Conservation (phyloP, 495 filamentous ascomycete genomes). For the Pseudoneurospora amorphoporcata region DNA sequence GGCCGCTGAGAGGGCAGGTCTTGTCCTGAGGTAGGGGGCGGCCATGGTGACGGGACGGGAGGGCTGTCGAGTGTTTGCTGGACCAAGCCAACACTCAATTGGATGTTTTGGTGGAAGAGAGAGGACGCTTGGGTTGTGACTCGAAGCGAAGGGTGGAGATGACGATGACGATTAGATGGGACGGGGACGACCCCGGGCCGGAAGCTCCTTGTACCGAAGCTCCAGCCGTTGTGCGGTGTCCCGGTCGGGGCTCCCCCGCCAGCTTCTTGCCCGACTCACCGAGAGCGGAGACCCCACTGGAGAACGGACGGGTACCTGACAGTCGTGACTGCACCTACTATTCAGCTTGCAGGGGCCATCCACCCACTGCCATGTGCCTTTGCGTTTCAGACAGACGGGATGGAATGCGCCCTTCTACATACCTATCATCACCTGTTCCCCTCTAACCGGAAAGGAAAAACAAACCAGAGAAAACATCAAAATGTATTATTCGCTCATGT, state of each 20-base stretch:
- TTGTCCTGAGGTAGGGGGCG: constrained; percentile 22
- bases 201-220: background rate
- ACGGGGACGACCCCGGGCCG: background rate
- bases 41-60: constrained; percentile 25
- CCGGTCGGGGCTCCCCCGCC: background rate
- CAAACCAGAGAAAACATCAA: background rate
- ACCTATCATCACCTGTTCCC: too few relatives aligned
- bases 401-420: background rate
- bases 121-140: background rate
- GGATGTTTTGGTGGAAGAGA: constrained; percentile 10
- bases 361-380: background rate
- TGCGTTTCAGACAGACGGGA: too few relatives aligned
- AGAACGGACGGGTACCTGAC: background rate
- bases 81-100: constrained; percentile 30
- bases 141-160: background rate
- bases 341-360: background rate
- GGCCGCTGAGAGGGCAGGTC: constrained; percentile 18
- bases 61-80: constrained; percentile 9
- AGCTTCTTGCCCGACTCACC: background rate
- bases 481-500: background rate
- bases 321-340: background rate
- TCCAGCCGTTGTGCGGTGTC: background rate
- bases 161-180: background rate
- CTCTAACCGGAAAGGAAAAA: background rate
- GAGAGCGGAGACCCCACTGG: background rate